These are phyloP conservation scores for Aspergillus baeticus DNA, from an alignment of 495 filamentous ascomycete species.

Conservation along the genomic window DNA sequence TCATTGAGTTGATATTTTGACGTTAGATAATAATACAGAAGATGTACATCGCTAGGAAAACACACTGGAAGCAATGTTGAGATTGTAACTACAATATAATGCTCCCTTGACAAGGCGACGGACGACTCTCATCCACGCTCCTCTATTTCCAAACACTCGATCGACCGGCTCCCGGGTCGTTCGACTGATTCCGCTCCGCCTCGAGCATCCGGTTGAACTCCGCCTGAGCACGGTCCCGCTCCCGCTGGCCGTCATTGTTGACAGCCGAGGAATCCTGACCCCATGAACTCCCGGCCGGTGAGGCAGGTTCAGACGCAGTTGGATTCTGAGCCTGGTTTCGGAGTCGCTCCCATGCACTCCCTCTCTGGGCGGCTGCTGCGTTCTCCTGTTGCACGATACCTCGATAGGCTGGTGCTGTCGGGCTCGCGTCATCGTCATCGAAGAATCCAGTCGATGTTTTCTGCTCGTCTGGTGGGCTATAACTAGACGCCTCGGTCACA, in stretches of 20 bases:
- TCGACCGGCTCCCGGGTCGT: constrained; percentile 5
- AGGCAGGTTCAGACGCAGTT: neutral
- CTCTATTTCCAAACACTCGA: neutral
- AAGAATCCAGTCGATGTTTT: constrained; percentile 26
- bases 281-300: neutral
- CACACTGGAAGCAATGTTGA: no score
- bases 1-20: no score
- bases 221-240: constrained; percentile 37
- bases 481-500: neutral
- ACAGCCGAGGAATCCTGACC: neutral
- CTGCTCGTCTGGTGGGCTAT: neutral
- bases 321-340: constrained; percentile 17
- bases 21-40: no score
- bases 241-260: constrained; percentile 14
- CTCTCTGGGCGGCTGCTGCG: constrained; percentile 16
- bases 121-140: no score
- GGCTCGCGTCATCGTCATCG: constrained; percentile 40
- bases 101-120: no score
- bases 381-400: constrained; percentile 16
- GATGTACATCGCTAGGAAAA: no score
- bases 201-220: constrained; percentile 46
- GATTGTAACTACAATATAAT: no score
- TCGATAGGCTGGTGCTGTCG: constrained; percentile 37
- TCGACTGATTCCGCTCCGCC: constrained; percentile 31
- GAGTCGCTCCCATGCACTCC: constrained; percentile 47